phyloP scores from a whole-genome alignment of 371 early-diverging fungal genomes.

The Neoconidiobolus thromboides region DNA sequence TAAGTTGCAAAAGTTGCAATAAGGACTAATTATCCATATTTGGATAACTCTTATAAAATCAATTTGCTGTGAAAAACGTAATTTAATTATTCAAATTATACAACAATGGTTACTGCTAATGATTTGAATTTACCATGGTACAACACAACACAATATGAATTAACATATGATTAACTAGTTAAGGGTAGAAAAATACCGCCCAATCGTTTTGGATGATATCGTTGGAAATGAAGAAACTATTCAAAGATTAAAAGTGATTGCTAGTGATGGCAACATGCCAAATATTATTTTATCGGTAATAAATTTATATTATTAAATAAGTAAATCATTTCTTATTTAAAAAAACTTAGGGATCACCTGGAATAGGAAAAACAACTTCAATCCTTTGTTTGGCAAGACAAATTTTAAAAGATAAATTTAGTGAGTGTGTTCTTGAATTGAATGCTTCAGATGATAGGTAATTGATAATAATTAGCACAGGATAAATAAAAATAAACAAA shows the following conservation, averaged over 20 bases:
- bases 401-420: slow-evolving; percentile 60
- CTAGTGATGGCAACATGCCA: slow-evolving; percentile 85
- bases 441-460: slow-evolving; percentile 98
- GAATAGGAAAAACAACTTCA: slow-evolving; percentile 98
- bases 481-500: background rate
- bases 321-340: background rate
- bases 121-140: no score
- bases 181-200: slow-evolving; percentile 97
- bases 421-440: slow-evolving; percentile 84
- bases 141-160: no score
- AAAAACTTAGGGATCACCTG: slow-evolving; percentile 67
- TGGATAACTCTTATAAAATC: no score
- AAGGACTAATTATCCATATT: no score
- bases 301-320: background rate
- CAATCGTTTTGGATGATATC: slow-evolving; percentile 68
- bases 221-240: slow-evolving; percentile 93
- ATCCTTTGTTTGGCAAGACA: slow-evolving; percentile 81
- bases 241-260: slow-evolving; percentile 65
- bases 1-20: no score
- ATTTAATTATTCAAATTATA: no score
- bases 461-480: background rate
- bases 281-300: slow-evolving; percentile 85
- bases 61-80: no score
- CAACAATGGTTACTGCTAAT: no score
- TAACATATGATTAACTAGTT: no score